Base-by-base conservation (phyloP, 1,139 yeast genomes). In the Diutina pseudorugosa region DNA sequence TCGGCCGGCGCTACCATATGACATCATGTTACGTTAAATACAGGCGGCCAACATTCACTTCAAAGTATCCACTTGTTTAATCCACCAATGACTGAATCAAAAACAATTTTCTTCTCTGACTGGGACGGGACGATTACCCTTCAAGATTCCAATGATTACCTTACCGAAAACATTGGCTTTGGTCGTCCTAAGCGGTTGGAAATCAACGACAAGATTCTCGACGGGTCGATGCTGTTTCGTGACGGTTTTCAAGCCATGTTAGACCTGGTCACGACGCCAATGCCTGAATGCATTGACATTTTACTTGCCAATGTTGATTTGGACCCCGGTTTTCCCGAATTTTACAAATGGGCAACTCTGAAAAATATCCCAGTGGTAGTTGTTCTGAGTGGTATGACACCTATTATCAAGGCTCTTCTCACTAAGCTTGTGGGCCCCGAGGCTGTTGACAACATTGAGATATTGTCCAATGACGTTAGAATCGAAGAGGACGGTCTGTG, bases 111-210 rank as follows among this genome's bases (percentile, higher is more conserved):
- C 44, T 93, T 93, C 71, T 87, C 97, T 52, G 98, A 93, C 68
- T 93, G 95, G 82, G 98, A 93, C 66, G 98, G 98, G 21, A 93
- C 98, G 7, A 95, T 93, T 58, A 93, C 98, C 18, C 72, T 87
- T 56, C 77, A 79, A 65, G 98, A 93, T 66, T 87, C 96, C 57
- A 94, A 93, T 64, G 98, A 93, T 66, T 85, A 76, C 66, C 72
- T 93, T 58, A 90, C 98, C 19, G 98, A 93, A 64, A 80, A 79
- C 61, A 72, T 85, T 36, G 99, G 99, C 4, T 86, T 89, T 67
- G 98, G 98, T 3, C 70, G 71, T 52, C 81, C 76, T 41, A 76
- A 76, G 58, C 80, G 98, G 60, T 69, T 74, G 56, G 80, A 70
- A 42, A 75, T 91, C 59, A 88, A 89, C 66, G 82, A 83, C 57